Conservation (phyloP, 768 basidiomycete species). For the Tricholoma flavovirens region DNA sequence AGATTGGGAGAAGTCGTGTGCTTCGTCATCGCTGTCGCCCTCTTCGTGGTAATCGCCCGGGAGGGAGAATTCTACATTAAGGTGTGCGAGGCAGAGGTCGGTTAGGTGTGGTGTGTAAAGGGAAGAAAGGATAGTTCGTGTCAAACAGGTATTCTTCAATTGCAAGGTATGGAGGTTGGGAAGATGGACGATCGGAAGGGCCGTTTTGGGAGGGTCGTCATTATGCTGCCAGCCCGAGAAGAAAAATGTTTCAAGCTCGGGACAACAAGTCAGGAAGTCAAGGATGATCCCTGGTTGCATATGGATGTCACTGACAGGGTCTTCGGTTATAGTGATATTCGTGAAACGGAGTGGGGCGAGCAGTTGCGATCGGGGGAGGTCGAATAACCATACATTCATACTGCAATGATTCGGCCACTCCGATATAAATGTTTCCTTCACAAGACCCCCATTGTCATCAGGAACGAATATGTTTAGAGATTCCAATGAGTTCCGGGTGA, state of each 20-base stretch:
- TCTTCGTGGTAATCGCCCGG: constrained; percentile 36
- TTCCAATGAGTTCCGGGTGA: constrained; percentile 24
- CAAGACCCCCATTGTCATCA: constrained; percentile 27
- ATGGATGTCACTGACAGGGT: constrained; percentile 28
- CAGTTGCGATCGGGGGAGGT: constrained; percentile 40
- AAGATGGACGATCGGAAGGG: constrained; percentile 43
- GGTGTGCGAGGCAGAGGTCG: constrained; percentile 56
- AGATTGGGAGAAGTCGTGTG: constrained; percentile 67
- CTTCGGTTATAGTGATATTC: constrained; percentile 52
- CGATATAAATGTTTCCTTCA: constrained; percentile 27
- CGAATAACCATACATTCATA: constrained; percentile 45
- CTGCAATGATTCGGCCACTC: constrained; percentile 22
- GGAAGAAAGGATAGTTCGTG: constrained; percentile 59
- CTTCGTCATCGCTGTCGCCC: constrained; percentile 74
- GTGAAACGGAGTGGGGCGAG: constrained; percentile 51
- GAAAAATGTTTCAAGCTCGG: constrained; percentile 53
- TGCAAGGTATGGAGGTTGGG: constrained; percentile 53
- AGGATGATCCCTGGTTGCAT: constrained; percentile 47
- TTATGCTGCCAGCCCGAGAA: constrained; percentile 51
- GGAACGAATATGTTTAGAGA: constrained; percentile 34
- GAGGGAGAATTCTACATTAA: constrained; percentile 58
- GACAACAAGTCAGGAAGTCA: constrained; percentile 55
- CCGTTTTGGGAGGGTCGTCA: constrained; percentile 24
- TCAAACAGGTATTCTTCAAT: constrained; percentile 53
- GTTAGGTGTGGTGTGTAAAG: constrained; percentile 55